Evolutionary conservation across 805 yeast species (phyloP).

Genomic region (Metschnikowia drakensbergensis): DNA sequence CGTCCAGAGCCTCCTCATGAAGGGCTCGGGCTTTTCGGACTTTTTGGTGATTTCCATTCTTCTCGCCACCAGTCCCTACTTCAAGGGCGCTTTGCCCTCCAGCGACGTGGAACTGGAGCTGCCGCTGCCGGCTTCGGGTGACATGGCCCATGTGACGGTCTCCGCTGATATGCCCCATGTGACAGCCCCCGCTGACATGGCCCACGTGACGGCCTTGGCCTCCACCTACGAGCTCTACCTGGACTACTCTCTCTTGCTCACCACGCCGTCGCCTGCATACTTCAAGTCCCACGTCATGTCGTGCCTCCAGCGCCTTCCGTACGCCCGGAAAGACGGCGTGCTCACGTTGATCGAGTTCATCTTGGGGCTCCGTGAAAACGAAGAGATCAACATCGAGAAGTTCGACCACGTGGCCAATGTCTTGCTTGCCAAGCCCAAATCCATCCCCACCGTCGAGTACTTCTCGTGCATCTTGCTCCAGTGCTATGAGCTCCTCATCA

Average conservation of each 20-base stretch:
- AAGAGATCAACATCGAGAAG: constrained; percentile 61
- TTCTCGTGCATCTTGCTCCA: constrained; percentile 61
- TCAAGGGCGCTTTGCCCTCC: constrained; percentile 4
- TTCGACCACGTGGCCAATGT: constrained; percentile 65
- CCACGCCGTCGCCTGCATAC: constrained; percentile 44
- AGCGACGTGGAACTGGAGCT: no score
- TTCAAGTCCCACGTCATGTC: constrained; percentile 46
- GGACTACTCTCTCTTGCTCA: constrained; percentile 54
- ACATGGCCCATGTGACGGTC: constrained; percentile 12
- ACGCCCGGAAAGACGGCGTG: constrained; percentile 62
- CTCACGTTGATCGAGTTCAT: constrained; percentile 70
- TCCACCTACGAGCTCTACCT: constrained; percentile 66
- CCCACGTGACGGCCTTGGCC: constrained; percentile 38
- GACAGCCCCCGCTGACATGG: constrained; percentile 35
- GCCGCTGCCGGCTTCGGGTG: constrained; percentile 1
- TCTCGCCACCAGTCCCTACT: constrained; percentile 33
- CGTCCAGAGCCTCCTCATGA: constrained; percentile 49
- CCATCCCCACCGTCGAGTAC: constrained; percentile 46
- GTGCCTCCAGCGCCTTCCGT: constrained; percentile 53
- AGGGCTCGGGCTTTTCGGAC: constrained; percentile 68
- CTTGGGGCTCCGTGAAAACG: constrained; percentile 71
- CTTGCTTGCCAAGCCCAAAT: constrained; percentile 58
- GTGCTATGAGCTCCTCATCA: constrained; percentile 52
- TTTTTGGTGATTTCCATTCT: constrained; percentile 48
- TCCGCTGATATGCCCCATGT: constrained; percentile 21